Conservation (phyloP, 2,329 filamentous ascomycete species). For the Eutypa lata region DNA sequence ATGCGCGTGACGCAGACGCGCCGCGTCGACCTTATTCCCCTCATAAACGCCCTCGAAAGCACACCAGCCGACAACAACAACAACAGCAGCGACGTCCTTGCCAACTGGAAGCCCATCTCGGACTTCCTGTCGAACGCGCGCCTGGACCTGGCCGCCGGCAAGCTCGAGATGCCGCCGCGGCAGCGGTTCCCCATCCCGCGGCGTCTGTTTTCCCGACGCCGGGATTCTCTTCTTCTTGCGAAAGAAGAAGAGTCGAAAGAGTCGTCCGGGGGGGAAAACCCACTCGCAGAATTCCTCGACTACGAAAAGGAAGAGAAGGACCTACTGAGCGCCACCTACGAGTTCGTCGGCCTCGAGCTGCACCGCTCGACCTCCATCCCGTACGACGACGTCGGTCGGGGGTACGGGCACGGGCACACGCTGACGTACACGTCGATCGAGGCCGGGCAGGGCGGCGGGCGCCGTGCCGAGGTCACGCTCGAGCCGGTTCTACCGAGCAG, state of each 20-base stretch:
- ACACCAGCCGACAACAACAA: not conserved
- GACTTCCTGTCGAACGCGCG: constrained; percentile 43
- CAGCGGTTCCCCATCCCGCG: constrained; percentile 30
- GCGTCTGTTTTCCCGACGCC: constrained; percentile 14
- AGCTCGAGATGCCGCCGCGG: constrained; percentile 34
- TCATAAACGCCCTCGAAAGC: constrained; percentile 3
- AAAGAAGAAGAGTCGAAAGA: not conserved
- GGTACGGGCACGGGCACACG: constrained; percentile 32
- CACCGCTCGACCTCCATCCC: constrained; percentile 42
- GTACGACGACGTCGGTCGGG: constrained; percentile 20
- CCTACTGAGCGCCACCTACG: constrained; percentile 29
- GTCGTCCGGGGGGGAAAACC: too few relatives aligned
- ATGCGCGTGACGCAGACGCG: constrained; percentile 41
- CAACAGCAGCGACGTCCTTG: constrained; percentile 15
- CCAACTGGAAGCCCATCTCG: constrained; percentile 31
- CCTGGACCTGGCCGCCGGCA: constrained; percentile 42
- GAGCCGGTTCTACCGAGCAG: constrained; percentile 23
- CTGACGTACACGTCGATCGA: constrained; percentile 52
- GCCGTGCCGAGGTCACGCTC: constrained; percentile 48
- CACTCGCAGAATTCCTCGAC: too few relatives aligned
- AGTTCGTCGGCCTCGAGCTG: constrained; percentile 52
- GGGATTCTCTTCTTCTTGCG: too few relatives aligned
- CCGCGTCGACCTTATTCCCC: constrained; percentile 27
- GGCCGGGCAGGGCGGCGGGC: constrained; percentile 48
- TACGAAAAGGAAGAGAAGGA: not conserved